Evolutionary conservation across 805 yeast species (phyloP).

Genomic region (Yarrowia deformans): DNA sequence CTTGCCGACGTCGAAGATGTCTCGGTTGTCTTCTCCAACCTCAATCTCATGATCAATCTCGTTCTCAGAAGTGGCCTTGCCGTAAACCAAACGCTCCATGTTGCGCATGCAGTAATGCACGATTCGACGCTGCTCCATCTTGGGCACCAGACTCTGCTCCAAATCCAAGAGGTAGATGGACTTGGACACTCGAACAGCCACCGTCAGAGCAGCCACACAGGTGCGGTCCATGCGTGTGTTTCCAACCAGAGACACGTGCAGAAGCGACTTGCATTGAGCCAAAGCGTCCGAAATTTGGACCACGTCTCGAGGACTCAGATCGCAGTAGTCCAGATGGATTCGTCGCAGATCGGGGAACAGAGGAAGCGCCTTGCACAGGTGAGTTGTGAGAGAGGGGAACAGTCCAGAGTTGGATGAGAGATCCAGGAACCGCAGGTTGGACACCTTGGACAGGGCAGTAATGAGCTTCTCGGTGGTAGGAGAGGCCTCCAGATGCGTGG

Average conservation of each 20-base stretch:
- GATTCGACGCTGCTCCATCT: conserved; percentile 68
- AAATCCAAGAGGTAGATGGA: conserved; percentile 73
- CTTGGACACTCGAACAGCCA: conserved; percentile 70
- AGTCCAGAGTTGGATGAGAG: conserved; percentile 71
- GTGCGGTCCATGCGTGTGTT: conserved; percentile 64
- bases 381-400: conserved; percentile 67
- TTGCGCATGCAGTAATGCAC: conserved; percentile 84
- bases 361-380: conserved; percentile 70
- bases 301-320: conserved; percentile 62
- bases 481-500: conserved; percentile 63
- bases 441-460: conserved; percentile 58
- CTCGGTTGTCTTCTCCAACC: conserved; percentile 53
- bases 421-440: conserved; percentile 73
- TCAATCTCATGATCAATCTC: conserved; percentile 46
- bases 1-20: conserved; percentile 48
- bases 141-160: conserved; percentile 68
- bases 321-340: conserved; percentile 74
- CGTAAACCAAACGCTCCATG: conserved; percentile 52
- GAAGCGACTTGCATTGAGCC: conserved; percentile 69
- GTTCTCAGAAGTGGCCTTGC: conserved; percentile 29
- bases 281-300: conserved; percentile 69
- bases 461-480: conserved; percentile 50
- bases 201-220: conserved; percentile 69
- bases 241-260: conserved; percentile 73
- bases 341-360: conserved; percentile 68